These are phyloP conservation scores for Porpolomopsis calyptriformis DNA, from an alignment of 768 basidiomycete genomes.

Conservation along the genomic window DNA sequence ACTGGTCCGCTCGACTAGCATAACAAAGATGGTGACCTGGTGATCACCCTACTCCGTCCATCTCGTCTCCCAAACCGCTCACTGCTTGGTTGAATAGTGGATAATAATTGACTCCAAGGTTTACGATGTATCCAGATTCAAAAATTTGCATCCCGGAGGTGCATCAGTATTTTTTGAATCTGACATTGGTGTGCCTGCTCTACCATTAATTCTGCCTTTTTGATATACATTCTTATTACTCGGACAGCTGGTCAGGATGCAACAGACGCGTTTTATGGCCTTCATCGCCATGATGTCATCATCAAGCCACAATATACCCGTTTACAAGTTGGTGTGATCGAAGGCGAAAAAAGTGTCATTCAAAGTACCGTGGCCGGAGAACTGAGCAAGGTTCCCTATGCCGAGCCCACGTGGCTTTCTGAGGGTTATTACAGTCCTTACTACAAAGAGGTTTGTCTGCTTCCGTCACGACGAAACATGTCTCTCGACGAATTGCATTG, in stretches of 20 bases:
- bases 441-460: constrained; percentile 58
- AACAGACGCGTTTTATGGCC: constrained; percentile 68
- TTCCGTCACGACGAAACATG: no score
- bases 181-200: constrained; percentile 50
- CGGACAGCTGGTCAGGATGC: constrained; percentile 64
- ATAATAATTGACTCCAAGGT: constrained; percentile 76
- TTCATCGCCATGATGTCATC: constrained; percentile 66
- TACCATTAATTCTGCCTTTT: neutral
- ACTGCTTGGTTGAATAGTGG: constrained; percentile 40
- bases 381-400: constrained; percentile 64
- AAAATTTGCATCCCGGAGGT: constrained; percentile 75
- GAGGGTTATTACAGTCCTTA: constrained; percentile 62
- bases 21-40: constrained; percentile 62
- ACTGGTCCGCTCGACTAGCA: constrained; percentile 41
- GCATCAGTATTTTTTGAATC: constrained; percentile 57
- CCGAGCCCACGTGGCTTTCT: constrained; percentile 67
- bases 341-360: constrained; percentile 46
- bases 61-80: neutral
- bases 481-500: no score
- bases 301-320: constrained; percentile 53
- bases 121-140: constrained; percentile 72
- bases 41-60: constrained; percentile 14
- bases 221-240: neutral
- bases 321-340: constrained; percentile 52
- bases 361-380: constrained; percentile 37